Evolutionary conservation across 495 filamentous ascomycete species (phyloP).

Genomic region (Cudoniella acicularis): DNA sequence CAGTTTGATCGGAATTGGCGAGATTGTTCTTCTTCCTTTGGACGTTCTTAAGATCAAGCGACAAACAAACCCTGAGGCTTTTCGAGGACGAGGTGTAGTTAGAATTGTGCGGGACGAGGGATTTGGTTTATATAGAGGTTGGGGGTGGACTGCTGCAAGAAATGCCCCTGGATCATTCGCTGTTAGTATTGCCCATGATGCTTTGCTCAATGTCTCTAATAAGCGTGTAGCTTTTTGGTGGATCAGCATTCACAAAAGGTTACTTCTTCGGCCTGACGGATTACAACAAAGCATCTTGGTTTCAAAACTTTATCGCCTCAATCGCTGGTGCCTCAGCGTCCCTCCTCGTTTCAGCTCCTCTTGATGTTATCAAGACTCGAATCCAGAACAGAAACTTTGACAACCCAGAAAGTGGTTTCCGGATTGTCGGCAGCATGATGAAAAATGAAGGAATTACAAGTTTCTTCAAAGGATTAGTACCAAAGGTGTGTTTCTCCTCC

Average conservation of each 20-base stretch:
- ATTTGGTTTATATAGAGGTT: conserved; percentile 92
- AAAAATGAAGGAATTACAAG: conserved; percentile 77
- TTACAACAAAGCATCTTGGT: conserved; percentile 94
- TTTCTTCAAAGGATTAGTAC: conserved; percentile 97
- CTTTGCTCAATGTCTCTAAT: not conserved
- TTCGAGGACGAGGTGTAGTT: conserved; percentile 88
- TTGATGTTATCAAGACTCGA: conserved; percentile 98
- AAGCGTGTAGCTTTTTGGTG: conserved; percentile 80
- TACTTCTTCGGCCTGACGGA: conserved; percentile 82
- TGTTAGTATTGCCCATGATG: conserved; percentile 46
- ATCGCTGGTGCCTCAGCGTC: conserved; percentile 91
- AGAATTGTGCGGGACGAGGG: conserved; percentile 91
- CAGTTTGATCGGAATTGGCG: conserved; percentile 92
- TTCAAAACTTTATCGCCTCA: conserved; percentile 96
- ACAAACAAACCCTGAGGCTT: conserved; percentile 98
- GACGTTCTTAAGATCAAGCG: conserved; percentile 99
- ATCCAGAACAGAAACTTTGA: conserved; percentile 99
- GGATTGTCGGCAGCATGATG: conserved; percentile 85
- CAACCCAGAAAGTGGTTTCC: conserved; percentile 89
- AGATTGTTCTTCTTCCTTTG: conserved; percentile 90
- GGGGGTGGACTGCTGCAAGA: conserved; percentile 95
- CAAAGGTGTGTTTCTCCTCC: conserved; percentile 56
- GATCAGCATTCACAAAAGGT: conserved; percentile 96
- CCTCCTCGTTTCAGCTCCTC: conserved; percentile 85
- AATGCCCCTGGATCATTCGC: conserved; percentile 98